Evolutionary conservation across 805 yeast genomes (phyloP), one percentile per base, ranked within the genome.

Genomic region (Starmerella scarabaei): DNA sequence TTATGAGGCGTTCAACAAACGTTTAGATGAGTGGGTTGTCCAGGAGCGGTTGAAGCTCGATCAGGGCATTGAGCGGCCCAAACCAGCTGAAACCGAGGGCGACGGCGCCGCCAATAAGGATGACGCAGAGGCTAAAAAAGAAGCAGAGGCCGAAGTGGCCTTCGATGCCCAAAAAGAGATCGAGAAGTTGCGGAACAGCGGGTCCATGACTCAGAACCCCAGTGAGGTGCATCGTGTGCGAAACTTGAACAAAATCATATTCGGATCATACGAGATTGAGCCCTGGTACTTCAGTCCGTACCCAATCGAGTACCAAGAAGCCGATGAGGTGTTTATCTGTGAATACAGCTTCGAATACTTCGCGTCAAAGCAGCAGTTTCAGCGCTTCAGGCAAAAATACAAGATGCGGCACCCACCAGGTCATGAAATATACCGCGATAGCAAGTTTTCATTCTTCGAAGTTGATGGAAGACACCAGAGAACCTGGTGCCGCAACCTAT

Each of bases 251-350:
- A 70, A 73, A 40, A 73, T 91, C 4, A 78, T 83, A 3, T 74
- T 91, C 62, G 99, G 98, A 1, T 80, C 79, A 47, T 84, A 77
- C 59, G 80, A 81, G 51, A 84, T 91, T 38, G 99, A 91, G 58
- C 98, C 99, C 2, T 91, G 99, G 99, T 91, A 91, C 61, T 91
- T 91, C 55, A 81, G 94, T 1, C 97, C 99, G 1, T 91, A 91
- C 58, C 99, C 99, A 0, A 69, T 84, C 14, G 98, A 91, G 57
- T 69, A 85, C 41, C 84, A 96, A 0, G 97, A 91, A 53, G 91
- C 80, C 49, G 97, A 88, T 57, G 77, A 72, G 40, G 72, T 91
- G 19, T 91, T 80, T 57, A 80, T 91, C 34, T 91, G 94, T 61
- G 97, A 86, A 61, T 91, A 81, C 57, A 77, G 95, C 2, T 60